phyloP scores from a whole-genome alignment of 768 basidiomycete species.

The Termitomyces sp. region DNA sequence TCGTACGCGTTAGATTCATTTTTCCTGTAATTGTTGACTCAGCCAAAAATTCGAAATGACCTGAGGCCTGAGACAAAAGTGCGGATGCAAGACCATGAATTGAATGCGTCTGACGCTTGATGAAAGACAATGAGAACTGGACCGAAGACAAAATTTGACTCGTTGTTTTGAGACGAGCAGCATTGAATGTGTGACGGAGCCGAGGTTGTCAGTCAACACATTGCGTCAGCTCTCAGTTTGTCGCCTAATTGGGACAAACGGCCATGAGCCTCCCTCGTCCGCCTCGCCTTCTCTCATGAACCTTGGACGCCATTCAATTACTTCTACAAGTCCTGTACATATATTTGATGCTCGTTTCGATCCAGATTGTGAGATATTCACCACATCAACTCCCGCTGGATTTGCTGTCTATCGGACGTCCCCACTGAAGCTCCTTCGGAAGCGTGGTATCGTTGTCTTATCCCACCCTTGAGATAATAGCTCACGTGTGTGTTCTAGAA shows the following conservation, averaged over 20 bases:
- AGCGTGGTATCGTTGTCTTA: slow-evolving; percentile 54
- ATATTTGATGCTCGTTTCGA: slow-evolving; percentile 78
- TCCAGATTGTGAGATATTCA: slow-evolving; percentile 76
- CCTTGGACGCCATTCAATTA: slow-evolving; percentile 80
- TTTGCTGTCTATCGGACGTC: slow-evolving; percentile 78
- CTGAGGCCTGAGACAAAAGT: neutral
- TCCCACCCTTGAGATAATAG: neutral
- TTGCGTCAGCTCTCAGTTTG: slow-evolving; percentile 5
- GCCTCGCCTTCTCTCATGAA: slow-evolving; percentile 53
- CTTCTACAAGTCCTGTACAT: slow-evolving; percentile 66
- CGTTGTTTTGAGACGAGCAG: neutral
- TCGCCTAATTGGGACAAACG: slow-evolving; percentile 14
- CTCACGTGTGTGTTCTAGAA: slow-evolving; percentile 36
- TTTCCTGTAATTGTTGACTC: neutral
- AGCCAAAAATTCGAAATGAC: neutral
- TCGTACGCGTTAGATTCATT: neutral
- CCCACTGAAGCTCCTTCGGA: slow-evolving; percentile 73
- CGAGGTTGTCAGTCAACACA: neutral
- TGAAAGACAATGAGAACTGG: neutral
- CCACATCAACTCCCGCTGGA: slow-evolving; percentile 70
- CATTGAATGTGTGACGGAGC: neutral
- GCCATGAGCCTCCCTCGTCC: slow-evolving; percentile 13
- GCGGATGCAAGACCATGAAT: neutral
- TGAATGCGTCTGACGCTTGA: neutral
- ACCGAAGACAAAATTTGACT: neutral